Evolutionary conservation across 352 stramenopile species (phyloP), one percentile per base, ranked within the genome.

Genomic region (Globisporangium polare): DNA sequence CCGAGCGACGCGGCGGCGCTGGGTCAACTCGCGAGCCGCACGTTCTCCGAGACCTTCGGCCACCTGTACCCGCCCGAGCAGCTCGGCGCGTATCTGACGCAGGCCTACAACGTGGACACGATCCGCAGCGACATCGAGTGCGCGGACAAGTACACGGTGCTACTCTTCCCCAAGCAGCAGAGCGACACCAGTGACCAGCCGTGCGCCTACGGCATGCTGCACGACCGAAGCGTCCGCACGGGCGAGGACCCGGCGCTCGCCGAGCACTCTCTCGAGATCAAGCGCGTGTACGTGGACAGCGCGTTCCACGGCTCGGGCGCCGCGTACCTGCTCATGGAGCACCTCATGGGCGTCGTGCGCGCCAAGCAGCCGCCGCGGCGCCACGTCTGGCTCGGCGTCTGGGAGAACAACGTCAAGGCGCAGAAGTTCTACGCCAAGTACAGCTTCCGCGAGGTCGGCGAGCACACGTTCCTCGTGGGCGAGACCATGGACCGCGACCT

Each of bases 361-460:
- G 42, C 35, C 20, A 72, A 71, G 59, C 51, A 62, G 42, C 15
- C 8, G 31, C 24, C 13, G 20, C 31, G 45, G n/a, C 35, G 26
- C 15, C 45, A 56, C 66, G 59, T 67, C 56, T 77, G 69, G 66
- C 69, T 77, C 27, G 63, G 63, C 42, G 69, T 77, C 24, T 74
- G 64, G 63, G 69, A 77, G 24, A 55, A 74, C 55, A 77, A 77
- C 53, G 7, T 68, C 24, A 62, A 57, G 37, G 69, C 62, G 22
- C 69, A 77, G 52, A 66, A 60, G 56, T 77, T 77, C 49, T 77
- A 77, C 66, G 26, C 49, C 41, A 73, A 74, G 59, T 74, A 63
- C 57, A 63, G 67, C 24, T 77, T 77, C 18, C 57, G 42, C 18
- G 62, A 77, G 60, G 67, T 65, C 8, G 69, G 69, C 26, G 67